Evolutionary conservation across 257 asterid species (phyloP).

Genomic region (Solanum tacnaense): DNA sequence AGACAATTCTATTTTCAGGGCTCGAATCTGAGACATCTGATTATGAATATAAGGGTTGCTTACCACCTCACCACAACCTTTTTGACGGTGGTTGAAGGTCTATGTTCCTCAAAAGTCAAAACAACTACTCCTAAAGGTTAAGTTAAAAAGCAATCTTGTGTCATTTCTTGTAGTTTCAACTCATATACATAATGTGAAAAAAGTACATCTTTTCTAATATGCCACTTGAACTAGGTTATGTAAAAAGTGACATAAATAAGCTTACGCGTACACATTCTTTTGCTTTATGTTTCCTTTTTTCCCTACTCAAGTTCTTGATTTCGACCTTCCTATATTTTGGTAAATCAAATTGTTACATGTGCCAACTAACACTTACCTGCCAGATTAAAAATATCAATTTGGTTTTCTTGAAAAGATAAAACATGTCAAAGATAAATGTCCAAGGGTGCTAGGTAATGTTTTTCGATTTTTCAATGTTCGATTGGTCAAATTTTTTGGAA

Average conservation of each 20-base stretch:
- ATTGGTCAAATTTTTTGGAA: not conserved
- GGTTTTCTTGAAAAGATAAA: not conserved
- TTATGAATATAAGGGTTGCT: not conserved
- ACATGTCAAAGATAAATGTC: too few relatives aligned
- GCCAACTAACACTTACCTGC: not conserved
- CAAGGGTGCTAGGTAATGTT: not conserved
- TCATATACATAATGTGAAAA: slow-evolving; percentile 23
- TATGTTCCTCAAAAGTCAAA: not conserved
- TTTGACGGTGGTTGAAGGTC: not conserved
- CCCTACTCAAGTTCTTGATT: not conserved
- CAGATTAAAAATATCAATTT: not conserved
- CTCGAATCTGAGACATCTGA: not conserved
- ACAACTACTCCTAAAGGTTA: not conserved
- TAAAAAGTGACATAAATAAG: not conserved
- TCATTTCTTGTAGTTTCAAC: slow-evolving; percentile 2
- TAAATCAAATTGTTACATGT: not conserved
- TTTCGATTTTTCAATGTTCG: not conserved
- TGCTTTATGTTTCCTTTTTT: not conserved
- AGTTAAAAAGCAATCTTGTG: not conserved
- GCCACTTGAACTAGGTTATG: not conserved
- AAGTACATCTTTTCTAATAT: not conserved
- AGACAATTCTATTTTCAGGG: too few relatives aligned
- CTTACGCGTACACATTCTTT: not conserved
- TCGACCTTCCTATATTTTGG: not conserved
- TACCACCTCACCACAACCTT: not conserved